A percentile compares a stretch with the other conserved stretches of the same genome.
phyloP scores from a whole-genome alignment of 352 stramenopile genomes.

The Phytopythium delawarense region DNA sequence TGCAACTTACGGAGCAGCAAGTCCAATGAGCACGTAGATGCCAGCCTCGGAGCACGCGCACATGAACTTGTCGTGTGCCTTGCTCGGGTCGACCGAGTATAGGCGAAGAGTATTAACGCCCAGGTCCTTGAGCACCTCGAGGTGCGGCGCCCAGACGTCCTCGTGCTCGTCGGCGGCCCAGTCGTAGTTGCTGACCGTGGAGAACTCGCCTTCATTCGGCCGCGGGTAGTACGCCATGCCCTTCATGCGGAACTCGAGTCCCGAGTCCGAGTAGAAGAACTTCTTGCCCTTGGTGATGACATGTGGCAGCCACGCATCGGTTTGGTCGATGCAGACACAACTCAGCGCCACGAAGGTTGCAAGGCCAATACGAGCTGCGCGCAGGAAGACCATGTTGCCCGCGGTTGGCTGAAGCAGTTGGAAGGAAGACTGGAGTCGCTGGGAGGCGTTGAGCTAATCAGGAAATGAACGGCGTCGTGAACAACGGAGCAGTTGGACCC shows the following conservation, averaged over 20 bases:
- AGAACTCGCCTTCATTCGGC: slow-evolving; percentile 51
- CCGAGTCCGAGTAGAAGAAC: slow-evolving; percentile 71
- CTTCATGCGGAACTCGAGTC: slow-evolving; percentile 65
- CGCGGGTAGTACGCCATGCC: slow-evolving; percentile 71
- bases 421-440: neutral
- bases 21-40: slow-evolving; percentile 72
- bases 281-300: slow-evolving; percentile 75
- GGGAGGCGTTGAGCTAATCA: neutral
- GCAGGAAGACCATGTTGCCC: neutral
- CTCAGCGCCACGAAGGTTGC: neutral
- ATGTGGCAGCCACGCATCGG: slow-evolving; percentile 36
- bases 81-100: slow-evolving; percentile 58
- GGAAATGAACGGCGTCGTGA: neutral
- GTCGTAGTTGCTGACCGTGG: slow-evolving; percentile 52
- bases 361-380: neutral
- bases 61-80: slow-evolving; percentile 77
- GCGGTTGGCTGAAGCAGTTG: neutral
- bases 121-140: slow-evolving; percentile 48
- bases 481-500: neutral
- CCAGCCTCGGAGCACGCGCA: slow-evolving; percentile 54
- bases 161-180: slow-evolving; percentile 58
- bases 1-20: slow-evolving; percentile 35
- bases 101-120: slow-evolving; percentile 64
- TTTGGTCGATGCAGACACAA: neutral
- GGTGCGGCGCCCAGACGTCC: slow-evolving; percentile 41